A percentile compares a stretch with the other conserved stretches of the same genome.
Conservation (phyloP, 495 filamentous ascomycete species). For the Trichoderma parareesei region DNA sequence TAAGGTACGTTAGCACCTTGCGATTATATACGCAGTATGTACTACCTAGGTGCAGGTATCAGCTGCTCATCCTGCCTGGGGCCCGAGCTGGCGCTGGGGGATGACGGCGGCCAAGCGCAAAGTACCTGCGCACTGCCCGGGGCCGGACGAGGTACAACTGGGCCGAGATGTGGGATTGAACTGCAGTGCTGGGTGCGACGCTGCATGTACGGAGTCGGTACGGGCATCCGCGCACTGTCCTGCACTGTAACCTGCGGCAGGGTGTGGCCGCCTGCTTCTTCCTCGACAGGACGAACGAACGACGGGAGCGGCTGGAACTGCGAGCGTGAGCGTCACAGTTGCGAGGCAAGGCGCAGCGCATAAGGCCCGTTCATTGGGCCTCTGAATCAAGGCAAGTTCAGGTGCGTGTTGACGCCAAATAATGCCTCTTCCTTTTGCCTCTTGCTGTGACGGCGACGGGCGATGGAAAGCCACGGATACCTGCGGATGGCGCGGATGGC, state of each 20-base stretch:
- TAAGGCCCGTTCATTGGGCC: not conserved
- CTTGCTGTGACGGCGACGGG: not conserved
- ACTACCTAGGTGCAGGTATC: not conserved
- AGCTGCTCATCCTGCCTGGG: not conserved
- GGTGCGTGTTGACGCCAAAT: not conserved
- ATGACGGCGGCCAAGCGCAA: too few relatives aligned
- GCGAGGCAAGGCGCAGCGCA: not conserved
- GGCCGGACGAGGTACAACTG: not conserved
- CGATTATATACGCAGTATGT: not conserved
- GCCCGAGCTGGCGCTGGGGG: not conserved
- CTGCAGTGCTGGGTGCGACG: not conserved
- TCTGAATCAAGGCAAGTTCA: not conserved
- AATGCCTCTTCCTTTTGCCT: not conserved
- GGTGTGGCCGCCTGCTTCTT: slow-evolving; percentile 3
- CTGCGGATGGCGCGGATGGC: slow-evolving; percentile 4
- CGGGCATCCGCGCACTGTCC: not conserved
- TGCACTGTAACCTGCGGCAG: slow-evolving; percentile 7
- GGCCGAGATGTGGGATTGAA: not conserved
- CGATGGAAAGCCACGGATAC: slow-evolving; percentile 3
- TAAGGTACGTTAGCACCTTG: too few relatives aligned
- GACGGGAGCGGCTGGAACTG: not conserved
- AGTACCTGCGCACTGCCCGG: not conserved
- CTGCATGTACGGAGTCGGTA: not conserved
- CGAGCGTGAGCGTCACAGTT: not conserved
- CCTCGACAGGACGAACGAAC: not conserved